These are phyloP conservation scores for Paspalum vaginatum DNA, from an alignment of 176 grass and related monocot genomes.

Conservation along the genomic window DNA sequence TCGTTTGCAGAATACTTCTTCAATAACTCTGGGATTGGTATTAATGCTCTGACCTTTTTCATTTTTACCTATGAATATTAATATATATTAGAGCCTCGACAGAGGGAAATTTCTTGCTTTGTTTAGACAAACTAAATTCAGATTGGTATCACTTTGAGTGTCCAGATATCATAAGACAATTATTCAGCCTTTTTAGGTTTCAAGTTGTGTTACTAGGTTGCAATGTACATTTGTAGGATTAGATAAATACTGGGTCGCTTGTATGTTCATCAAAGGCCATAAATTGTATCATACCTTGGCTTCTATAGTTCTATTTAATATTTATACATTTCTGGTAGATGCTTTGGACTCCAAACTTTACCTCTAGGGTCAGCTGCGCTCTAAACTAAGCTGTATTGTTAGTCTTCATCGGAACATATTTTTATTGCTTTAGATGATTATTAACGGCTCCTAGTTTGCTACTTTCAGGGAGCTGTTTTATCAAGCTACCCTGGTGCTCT, in stretches of 20 bases:
- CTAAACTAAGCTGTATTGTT: not conserved
- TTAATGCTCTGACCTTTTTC: not conserved
- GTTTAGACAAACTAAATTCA: slow-evolving; percentile 16
- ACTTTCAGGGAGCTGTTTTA: slow-evolving; percentile 39
- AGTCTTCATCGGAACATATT: slow-evolving; percentile 21
- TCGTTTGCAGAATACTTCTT: slow-evolving; percentile 5
- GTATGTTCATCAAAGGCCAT: not conserved
- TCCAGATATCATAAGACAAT: not conserved
- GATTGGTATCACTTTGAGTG: not conserved
- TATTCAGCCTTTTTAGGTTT: slow-evolving; percentile 20
- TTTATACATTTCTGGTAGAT: slow-evolving; percentile 24
- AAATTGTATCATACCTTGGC: not conserved
- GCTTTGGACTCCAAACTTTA: slow-evolving; percentile 20
- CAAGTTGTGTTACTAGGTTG: slow-evolving; percentile 16
- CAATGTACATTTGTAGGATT: slow-evolving; percentile 16
- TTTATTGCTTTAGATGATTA: slow-evolving; percentile 38
- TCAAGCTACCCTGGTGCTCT: slow-evolving; percentile 32
- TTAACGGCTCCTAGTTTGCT: slow-evolving; percentile 34
- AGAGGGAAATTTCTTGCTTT: slow-evolving; percentile 24
- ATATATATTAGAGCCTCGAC: slow-evolving; percentile 8
- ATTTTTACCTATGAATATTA: slow-evolving; percentile 16
- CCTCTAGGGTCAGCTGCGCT: not conserved
- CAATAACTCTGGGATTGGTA: slow-evolving; percentile 44
- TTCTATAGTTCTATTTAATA: not conserved
- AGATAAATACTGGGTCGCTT: slow-evolving; percentile 2